phyloP scores from a whole-genome alignment of 306 rosid genomes.

The Fragaria vesca region DNA sequence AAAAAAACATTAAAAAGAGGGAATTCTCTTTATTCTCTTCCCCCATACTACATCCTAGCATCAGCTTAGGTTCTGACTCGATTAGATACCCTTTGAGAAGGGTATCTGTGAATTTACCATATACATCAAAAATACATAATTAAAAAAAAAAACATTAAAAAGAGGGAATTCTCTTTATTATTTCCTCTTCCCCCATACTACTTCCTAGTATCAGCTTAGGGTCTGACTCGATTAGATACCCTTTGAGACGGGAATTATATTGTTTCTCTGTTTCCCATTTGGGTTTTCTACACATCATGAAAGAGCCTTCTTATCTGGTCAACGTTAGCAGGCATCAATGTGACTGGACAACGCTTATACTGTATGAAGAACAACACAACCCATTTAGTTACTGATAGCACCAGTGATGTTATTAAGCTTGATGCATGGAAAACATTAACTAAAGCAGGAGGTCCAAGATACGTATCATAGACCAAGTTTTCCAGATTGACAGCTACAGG shows the following conservation, averaged over 20 bases:
- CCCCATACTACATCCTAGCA: neutral
- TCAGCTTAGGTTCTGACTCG: neutral
- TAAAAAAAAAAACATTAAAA: neutral
- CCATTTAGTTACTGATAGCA: neutral
- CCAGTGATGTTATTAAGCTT: neutral
- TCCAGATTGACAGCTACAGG: conserved; percentile 9
- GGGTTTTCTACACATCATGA: conserved; percentile 66
- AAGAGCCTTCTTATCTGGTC: conserved; percentile 93
- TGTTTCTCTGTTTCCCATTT: neutral
- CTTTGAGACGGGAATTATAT: neutral
- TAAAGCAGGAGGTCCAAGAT: neutral
- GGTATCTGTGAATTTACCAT: neutral
- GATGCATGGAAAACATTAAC: neutral
- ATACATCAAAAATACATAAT: neutral
- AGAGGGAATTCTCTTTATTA: neutral
- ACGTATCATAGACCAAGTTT: neutral
- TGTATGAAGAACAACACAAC: conserved; percentile 28
- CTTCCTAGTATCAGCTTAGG: neutral
- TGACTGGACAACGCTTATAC: conserved; percentile 93
- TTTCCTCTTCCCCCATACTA: neutral
- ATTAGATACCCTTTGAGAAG: neutral
- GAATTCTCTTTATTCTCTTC: neutral
- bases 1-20: neutral
- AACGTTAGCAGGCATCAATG: conserved; percentile 66
- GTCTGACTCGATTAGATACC: neutral